These are phyloP conservation scores for Aspergillus intermedius DNA, from an alignment of 2,329 filamentous ascomycete species.

Conservation along the genomic window DNA sequence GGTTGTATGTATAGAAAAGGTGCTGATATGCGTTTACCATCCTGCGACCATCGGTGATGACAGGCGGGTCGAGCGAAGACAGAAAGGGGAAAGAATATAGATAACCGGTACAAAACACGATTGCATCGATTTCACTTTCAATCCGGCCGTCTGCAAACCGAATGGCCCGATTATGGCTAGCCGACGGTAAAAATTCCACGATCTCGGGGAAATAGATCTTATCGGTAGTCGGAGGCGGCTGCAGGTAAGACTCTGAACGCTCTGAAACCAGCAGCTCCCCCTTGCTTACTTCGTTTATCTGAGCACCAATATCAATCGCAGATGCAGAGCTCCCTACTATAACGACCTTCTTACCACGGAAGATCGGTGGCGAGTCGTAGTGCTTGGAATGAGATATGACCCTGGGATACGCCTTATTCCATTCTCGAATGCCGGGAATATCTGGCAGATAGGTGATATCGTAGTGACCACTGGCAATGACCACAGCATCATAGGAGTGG, in stretches of 20 bases:
- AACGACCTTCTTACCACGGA: conserved; percentile 64
- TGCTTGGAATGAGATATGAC: conserved; percentile 70
- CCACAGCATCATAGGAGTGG: conserved; percentile 63
- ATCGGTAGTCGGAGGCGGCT: conserved; percentile 34
- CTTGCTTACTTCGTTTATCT: conserved; percentile 59
- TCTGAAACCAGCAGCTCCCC: conserved; percentile 59
- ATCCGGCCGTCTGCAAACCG: conserved; percentile 60
- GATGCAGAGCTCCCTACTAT: conserved; percentile 81
- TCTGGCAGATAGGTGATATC: conserved; percentile 61
- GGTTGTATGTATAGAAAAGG: conserved; percentile 66
- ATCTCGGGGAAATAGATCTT: conserved; percentile 56
- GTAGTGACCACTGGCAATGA: conserved; percentile 72
- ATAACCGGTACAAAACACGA: conserved; percentile 87
- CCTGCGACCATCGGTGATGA: conserved; percentile 63
- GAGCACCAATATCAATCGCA: conserved; percentile 72
- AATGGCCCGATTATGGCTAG: conserved; percentile 50
- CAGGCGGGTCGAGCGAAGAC: conserved; percentile 42
- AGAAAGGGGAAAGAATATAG: conserved; percentile 77
- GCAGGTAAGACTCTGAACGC: conserved; percentile 45
- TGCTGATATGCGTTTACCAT: conserved; percentile 72
- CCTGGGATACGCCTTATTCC: conserved; percentile 53
- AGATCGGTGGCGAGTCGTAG: conserved; percentile 62
- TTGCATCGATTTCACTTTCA: conserved; percentile 62
- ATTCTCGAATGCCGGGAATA: conserved; percentile 54
- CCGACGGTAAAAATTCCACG: conserved; percentile 47